A percentile compares a stretch with the other conserved stretches of the same genome.
Conservation (phyloP, 139 green algal genomes). For the Micractinium conductrix region DNA sequence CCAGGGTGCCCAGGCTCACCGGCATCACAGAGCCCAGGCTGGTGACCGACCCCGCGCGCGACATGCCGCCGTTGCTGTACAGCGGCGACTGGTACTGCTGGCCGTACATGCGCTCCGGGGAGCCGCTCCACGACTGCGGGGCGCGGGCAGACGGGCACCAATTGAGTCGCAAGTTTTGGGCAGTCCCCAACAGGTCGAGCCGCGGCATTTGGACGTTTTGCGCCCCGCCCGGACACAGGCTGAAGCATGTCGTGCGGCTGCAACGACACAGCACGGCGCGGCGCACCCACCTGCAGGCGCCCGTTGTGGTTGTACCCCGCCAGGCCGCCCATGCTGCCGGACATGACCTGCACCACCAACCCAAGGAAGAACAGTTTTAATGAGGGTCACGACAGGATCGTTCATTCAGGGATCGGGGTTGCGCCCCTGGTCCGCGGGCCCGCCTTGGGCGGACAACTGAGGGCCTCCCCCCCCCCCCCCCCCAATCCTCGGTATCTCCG, state of each 20-base stretch:
- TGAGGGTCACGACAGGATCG: no score
- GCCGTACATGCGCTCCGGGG: constrained; percentile 20
- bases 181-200: no score
- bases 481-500: background rate
- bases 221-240: no score
- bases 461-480: background rate
- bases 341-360: constrained; percentile 24
- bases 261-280: no score
- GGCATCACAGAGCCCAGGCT: constrained; percentile 17
- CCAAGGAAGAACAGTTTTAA: no score
- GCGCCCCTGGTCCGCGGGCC: no score
- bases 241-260: no score
- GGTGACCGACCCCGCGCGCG: background rate
- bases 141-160: no score
- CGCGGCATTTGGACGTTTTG: no score
- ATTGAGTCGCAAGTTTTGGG: no score
- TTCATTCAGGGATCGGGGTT: no score
- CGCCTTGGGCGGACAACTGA: background rate
- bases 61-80: background rate
- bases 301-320: constrained; percentile 22
- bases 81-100: constrained; percentile 16
- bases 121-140: constrained; percentile 32
- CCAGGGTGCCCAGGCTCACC: background rate
- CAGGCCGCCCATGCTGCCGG: constrained; percentile 29
- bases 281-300: no score